Base-by-base conservation (phyloP, 768 basidiomycete species). In the Termitomyces sp. region DNA sequence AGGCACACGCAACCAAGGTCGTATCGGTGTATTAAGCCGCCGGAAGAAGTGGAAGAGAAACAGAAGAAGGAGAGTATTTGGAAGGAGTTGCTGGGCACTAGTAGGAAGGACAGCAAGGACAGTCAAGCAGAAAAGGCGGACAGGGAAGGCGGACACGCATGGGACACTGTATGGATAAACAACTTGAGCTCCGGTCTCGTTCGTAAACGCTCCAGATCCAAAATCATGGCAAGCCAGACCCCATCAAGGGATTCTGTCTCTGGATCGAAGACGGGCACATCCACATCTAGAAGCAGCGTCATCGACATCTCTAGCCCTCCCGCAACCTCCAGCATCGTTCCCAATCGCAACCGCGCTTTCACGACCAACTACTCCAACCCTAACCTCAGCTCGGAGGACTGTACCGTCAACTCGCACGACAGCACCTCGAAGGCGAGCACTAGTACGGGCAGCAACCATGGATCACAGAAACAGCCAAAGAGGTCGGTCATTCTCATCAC, bases 1-100 rank as follows among this genome's bases (percentile, higher is more conserved):
- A 58, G 59, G 19, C 57, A 55, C 2, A 46, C 35, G 34, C 66
- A 68, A 55, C 66, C 66, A 3, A 42, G 66, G 59, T 68, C 66
- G 45, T 68, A 66, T 54, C 65, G 61, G 60, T 68, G 62, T 54
- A 44, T 54, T 25, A 60, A 53, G 23, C 63, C 65, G 32, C 54
- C 48, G 47, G 64, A 53, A 35, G 47, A 17, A 3, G 8, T 21
- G 35, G 44, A 27, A 43, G 40, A 51, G 34, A 51, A 29, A 5
- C 32, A 57, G 1, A 19, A 32, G 10, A 49, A 29, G 34, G 44
- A 40, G 29, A 49, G 46, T 29, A 42, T 21, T n/a, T 47, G 55
- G 37, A 52, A 35, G 45, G 52, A 47, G 0, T 21, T 54, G 3
- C 3, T 31, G 19, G 48, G 53, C 19, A n/a, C n/a, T n/a, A 42